Conservation (phyloP, 208 protist genomes). For the Leptomonas pyrrhocoris region DNA sequence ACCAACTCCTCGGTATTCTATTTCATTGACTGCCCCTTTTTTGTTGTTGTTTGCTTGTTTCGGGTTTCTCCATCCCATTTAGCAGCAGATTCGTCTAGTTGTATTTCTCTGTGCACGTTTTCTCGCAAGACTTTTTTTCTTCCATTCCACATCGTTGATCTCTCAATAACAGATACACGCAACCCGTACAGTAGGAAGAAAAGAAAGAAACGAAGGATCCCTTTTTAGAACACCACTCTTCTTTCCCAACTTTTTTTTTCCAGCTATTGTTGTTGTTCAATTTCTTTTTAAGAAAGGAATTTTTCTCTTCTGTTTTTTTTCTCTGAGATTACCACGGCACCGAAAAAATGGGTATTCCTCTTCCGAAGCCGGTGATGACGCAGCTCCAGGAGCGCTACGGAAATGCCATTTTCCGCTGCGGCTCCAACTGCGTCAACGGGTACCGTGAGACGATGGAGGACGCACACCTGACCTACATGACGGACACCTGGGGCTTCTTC, state of each 20-base stretch:
- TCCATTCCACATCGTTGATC: no score
- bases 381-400: slow-evolving; percentile 86
- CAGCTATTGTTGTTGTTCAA: slow-evolving; percentile 1
- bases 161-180: no score
- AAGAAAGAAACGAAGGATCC: no score
- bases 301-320: neutral
- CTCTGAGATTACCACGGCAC: slow-evolving; percentile 8
- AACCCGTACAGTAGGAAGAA: no score
- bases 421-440: slow-evolving; percentile 90
- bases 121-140: no score
- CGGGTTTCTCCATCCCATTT: no score
- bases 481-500: slow-evolving; percentile 89
- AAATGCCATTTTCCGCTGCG: slow-evolving; percentile 89
- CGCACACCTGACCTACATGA: slow-evolving; percentile 81
- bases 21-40: no score
- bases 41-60: no score
- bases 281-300: slow-evolving; percentile 4
- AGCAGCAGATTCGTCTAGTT: no score
- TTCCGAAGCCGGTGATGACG: slow-evolving; percentile 91
- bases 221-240: no score
- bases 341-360: slow-evolving; percentile 82
- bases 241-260: neutral
- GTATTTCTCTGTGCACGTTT: no score
- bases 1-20: no score
- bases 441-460: slow-evolving; percentile 93